Evolutionary conservation across 495 filamentous ascomycete genomes (phyloP).

Genomic region (Tuber aestivum): DNA sequence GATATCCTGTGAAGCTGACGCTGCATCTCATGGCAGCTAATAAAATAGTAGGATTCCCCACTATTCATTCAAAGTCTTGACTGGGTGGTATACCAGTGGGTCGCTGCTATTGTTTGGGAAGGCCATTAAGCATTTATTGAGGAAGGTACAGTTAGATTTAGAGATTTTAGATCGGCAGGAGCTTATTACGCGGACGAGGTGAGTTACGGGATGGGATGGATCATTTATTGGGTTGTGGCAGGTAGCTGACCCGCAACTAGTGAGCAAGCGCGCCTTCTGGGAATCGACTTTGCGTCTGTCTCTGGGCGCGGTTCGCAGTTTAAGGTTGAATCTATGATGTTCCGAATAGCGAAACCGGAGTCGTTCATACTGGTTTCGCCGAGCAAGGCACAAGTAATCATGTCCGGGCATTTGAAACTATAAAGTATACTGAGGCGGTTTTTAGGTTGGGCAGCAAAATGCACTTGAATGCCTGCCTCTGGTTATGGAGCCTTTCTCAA

Average conservation of each 20-base stretch:
- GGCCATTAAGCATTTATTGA: conserved; percentile 69
- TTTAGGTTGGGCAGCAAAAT: conserved; percentile 77
- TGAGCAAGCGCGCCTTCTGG: conserved; percentile 87
- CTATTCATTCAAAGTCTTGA: conserved; percentile 70
- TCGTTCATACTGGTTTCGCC: conserved; percentile 88
- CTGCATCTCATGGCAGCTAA: background rate
- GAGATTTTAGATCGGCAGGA: conserved; percentile 91
- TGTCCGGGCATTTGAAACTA: background rate
- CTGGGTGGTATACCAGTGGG: conserved; percentile 68
- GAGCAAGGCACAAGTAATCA: conserved; percentile 62
- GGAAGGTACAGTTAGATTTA: conserved; percentile 72
- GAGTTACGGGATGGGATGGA: background rate
- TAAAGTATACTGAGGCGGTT: background rate
- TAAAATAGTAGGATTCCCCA: conserved; percentile 68
- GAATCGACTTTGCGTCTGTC: conserved; percentile 93
- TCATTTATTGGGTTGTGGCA: background rate
- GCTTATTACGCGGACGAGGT: conserved; percentile 71
- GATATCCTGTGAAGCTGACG: background rate
- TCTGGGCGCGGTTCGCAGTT: conserved; percentile 92
- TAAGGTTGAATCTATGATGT: conserved; percentile 98
- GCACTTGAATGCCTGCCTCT: conserved; percentile 90
- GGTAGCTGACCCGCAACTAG: conserved; percentile 41
- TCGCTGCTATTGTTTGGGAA: conserved; percentile 64
- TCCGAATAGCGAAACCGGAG: conserved; percentile 94
- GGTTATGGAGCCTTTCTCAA: conserved; percentile 96